Conservation (phyloP, 805 yeast genomes). For the Monosporozyma siamensis region DNA sequence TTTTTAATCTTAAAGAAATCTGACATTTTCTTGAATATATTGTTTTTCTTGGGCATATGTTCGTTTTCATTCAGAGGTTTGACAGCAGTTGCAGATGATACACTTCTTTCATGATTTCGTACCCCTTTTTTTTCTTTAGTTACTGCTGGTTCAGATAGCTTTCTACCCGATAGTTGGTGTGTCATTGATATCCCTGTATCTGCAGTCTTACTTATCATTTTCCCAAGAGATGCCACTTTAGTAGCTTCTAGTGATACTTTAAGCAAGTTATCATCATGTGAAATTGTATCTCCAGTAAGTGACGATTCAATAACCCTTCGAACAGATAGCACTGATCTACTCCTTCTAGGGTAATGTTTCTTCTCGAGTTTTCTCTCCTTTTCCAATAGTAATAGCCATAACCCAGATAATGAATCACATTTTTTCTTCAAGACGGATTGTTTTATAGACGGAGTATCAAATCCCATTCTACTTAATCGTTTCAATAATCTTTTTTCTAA, state of each 20-base stretch:
- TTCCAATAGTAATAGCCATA: conserved; percentile 62
- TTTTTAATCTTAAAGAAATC: conserved; percentile 27
- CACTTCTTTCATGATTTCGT: neutral
- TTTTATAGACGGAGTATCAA: conserved; percentile 52
- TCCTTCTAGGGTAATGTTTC: conserved; percentile 28
- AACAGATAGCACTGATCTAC: conserved; percentile 29
- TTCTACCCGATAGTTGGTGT: conserved; percentile 4
- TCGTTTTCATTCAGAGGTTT: conserved; percentile 1
- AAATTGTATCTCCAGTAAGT: neutral
- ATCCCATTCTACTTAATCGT: conserved; percentile 48
- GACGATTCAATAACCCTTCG: conserved; percentile 24
- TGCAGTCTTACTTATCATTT: conserved; percentile 7
- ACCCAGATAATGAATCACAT: conserved; percentile 65
- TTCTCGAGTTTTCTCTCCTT: conserved; percentile 30
- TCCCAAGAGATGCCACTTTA: conserved; percentile 10
- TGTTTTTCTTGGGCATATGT: conserved; percentile 17
- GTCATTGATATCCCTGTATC: conserved; percentile 6
- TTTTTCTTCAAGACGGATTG: conserved; percentile 47
- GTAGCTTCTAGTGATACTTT: conserved; percentile 6
- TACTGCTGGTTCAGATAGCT: conserved; percentile 1
- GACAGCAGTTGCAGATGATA: neutral
- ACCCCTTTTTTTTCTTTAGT: neutral
- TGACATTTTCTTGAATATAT: conserved; percentile 27
- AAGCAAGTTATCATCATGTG: conserved; percentile 7
- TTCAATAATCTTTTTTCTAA: conserved; percentile 56